Evolutionary conservation across 1,139 yeast genomes (phyloP).

Genomic region (Sugiyamaella novakii): DNA sequence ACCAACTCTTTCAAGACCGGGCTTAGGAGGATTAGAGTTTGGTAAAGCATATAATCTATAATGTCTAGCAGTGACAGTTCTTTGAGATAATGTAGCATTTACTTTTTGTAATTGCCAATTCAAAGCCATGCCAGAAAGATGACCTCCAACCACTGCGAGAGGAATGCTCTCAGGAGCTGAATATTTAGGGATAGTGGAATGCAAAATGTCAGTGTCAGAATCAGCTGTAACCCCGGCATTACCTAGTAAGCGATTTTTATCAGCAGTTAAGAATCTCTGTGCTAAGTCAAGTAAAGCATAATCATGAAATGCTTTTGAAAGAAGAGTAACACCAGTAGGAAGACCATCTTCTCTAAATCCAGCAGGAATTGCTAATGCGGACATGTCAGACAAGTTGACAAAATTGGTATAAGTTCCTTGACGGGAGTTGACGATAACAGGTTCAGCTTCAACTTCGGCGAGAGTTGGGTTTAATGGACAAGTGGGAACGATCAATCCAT

Average conservation of each 20-base stretch:
- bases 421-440: slow-evolving; percentile 76
- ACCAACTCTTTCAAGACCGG: slow-evolving; percentile 76
- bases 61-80: slow-evolving; percentile 69
- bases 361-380: slow-evolving; percentile 88
- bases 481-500: slow-evolving; percentile 85
- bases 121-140: slow-evolving; percentile 80
- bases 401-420: slow-evolving; percentile 98
- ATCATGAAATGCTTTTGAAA: slow-evolving; percentile 81
- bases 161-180: slow-evolving; percentile 49
- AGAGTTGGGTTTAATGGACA: slow-evolving; percentile 90
- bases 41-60: slow-evolving; percentile 85
- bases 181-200: slow-evolving; percentile 42
- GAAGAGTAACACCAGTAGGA: slow-evolving; percentile 86
- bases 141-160: slow-evolving; percentile 96
- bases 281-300: slow-evolving; percentile 87
- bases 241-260: slow-evolving; percentile 52
- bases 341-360: slow-evolving; percentile 83
- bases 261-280: slow-evolving; percentile 60
- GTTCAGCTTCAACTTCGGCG: slow-evolving; percentile 69
- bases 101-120: slow-evolving; percentile 93
- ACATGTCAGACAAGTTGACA: slow-evolving; percentile 89
- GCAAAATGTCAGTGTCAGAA: slow-evolving; percentile 46
- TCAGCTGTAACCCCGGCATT: slow-evolving; percentile 39
- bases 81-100: slow-evolving; percentile 68
- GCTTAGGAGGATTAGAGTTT: slow-evolving; percentile 76